Evolutionary conservation across 495 filamentous ascomycete species (phyloP).

Genomic region (Penicillium manginii): DNA sequence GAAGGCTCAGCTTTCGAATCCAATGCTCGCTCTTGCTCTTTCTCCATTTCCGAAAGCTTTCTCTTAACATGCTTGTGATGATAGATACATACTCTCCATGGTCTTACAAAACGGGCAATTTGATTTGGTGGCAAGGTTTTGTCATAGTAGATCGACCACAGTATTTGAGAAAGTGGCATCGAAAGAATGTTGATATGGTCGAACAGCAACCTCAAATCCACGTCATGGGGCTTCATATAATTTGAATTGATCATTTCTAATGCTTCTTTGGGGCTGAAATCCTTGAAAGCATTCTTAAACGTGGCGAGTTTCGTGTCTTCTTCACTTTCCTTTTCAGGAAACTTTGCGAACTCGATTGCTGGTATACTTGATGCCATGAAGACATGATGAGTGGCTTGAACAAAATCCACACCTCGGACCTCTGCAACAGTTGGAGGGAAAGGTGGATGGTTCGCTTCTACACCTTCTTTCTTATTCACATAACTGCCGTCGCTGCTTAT

Average conservation of each 20-base stretch:
- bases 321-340: neutral
- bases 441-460: neutral
- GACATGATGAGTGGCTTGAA: neutral
- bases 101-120: neutral
- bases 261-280: neutral
- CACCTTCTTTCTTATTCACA: neutral
- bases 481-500: neutral
- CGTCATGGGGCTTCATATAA: neutral
- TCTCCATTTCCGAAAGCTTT: neutral
- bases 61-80: neutral
- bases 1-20: too few relatives aligned
- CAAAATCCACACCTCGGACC: neutral
- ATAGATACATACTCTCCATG: neutral
- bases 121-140: neutral
- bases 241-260: neutral
- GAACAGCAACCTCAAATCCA: neutral
- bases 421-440: neutral
- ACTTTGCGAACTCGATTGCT: neutral
- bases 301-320: neutral
- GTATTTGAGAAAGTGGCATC: neutral
- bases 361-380: neutral
- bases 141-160: neutral
- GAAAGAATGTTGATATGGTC: neutral
- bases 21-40: neutral
- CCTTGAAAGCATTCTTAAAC: neutral